phyloP scores from a whole-genome alignment of 2,329 filamentous ascomycete genomes.

The Fusarium nisikadoi region DNA sequence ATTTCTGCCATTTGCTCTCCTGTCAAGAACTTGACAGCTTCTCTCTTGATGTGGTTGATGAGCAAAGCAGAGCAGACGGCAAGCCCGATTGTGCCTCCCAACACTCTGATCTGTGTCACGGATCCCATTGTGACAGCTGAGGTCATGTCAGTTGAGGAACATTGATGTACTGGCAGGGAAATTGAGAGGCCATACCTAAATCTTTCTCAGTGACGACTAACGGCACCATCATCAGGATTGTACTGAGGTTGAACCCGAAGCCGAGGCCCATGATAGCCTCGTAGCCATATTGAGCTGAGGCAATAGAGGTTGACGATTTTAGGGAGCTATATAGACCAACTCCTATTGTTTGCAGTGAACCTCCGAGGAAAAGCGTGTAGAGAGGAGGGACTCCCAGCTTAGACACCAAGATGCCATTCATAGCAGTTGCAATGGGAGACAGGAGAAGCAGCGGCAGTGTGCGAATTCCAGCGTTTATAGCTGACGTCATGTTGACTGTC shows the following conservation, averaged over 20 bases:
- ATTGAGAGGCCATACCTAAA: not conserved
- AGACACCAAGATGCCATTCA: slow-evolving; percentile 17
- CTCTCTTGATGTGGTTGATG: not conserved
- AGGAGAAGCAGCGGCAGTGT: slow-evolving; percentile 21
- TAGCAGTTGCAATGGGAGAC: slow-evolving; percentile 19
- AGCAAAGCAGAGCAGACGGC: slow-evolving; percentile 11
- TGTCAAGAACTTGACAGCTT: not conserved
- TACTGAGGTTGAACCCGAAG: slow-evolving; percentile 25
- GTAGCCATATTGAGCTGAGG: slow-evolving; percentile 14
- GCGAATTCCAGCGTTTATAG: slow-evolving; percentile 12
- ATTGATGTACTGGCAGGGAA: accelerated
- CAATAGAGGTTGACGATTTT: not conserved
- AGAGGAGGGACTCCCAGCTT: slow-evolving; percentile 21
- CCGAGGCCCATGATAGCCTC: slow-evolving; percentile 29
- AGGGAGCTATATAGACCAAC: slow-evolving; percentile 27
- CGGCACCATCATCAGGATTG: slow-evolving; percentile 22
- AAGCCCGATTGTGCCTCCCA: slow-evolving; percentile 32
- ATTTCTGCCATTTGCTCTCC: not conserved
- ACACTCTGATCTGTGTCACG: slow-evolving; percentile 21
- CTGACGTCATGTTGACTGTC: slow-evolving; percentile 14
- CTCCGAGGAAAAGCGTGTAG: slow-evolving; percentile 18
- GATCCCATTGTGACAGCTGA: slow-evolving; percentile 33
- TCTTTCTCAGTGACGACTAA: slow-evolving; percentile 13
- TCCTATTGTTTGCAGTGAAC: slow-evolving; percentile 17
- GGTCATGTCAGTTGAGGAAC: not conserved